Conservation (phyloP, 192 early-diverging fungal genomes). For the Coemansia sp. region DNA sequence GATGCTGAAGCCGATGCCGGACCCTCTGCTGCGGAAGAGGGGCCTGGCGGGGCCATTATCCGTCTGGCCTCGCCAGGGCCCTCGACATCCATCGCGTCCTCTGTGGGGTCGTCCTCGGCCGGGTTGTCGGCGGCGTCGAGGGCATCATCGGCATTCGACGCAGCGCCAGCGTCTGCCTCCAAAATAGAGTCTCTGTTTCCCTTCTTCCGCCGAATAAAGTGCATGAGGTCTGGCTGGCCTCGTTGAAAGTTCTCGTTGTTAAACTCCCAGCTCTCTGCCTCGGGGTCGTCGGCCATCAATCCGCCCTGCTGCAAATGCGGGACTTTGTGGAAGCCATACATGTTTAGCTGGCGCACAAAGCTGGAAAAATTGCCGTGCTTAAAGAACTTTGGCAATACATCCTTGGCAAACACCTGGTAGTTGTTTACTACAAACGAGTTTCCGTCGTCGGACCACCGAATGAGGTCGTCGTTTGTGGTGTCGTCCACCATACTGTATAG, state of each 20-base stretch:
- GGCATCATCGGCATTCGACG: slow-evolving; percentile 39
- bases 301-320: slow-evolving; percentile 92
- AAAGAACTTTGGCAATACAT: slow-evolving; percentile 80
- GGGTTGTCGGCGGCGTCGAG: slow-evolving; percentile 52
- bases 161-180: slow-evolving; percentile 21
- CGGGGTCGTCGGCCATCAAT: slow-evolving; percentile 62
- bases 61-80: too few species aligned
- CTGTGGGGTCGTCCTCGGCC: slow-evolving; percentile 9
- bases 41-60: neutral
- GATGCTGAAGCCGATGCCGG: neutral
- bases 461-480: slow-evolving; percentile 73
- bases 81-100: neutral
- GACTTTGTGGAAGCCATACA: slow-evolving; percentile 98
- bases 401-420: slow-evolving; percentile 77
- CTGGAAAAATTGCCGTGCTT: slow-evolving; percentile 91
- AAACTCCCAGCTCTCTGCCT: slow-evolving; percentile 90
- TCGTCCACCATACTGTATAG: slow-evolving; percentile 96
- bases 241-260: slow-evolving; percentile 86
- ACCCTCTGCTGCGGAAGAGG: neutral
- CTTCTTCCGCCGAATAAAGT: slow-evolving; percentile 84
- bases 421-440: slow-evolving; percentile 76
- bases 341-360: slow-evolving; percentile 90
- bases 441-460: slow-evolving; percentile 86
- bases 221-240: slow-evolving; percentile 84
- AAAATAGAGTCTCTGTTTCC: slow-evolving; percentile 25